A percentile compares a stretch with the other conserved stretches of the same genome.
These are phyloP conservation scores for Trichoderma koningii DNA, from an alignment of 2,329 filamentous ascomycete genomes.

Conservation along the genomic window DNA sequence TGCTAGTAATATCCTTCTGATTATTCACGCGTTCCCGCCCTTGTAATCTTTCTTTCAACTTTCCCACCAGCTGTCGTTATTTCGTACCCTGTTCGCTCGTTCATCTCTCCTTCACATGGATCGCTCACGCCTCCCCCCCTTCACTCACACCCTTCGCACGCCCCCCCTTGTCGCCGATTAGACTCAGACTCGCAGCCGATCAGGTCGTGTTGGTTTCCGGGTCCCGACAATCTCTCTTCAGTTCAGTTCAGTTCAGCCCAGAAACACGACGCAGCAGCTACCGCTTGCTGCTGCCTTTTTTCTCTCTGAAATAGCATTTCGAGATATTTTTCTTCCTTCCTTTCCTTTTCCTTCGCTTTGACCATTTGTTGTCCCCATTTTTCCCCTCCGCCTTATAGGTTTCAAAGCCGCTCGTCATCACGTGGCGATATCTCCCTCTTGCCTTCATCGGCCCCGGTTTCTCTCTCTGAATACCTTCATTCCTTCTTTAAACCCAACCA, in stretches of 20 bases:
- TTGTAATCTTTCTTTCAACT: background rate
- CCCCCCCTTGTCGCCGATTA: slow-evolving; percentile 26
- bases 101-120: slow-evolving; percentile 2
- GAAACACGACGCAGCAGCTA: slow-evolving; percentile 1
- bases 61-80: slow-evolving; percentile 17
- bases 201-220: slow-evolving; percentile 22
- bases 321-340: background rate
- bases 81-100: slow-evolving; percentile 5
- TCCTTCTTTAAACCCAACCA: background rate
- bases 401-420: slow-evolving; percentile 11
- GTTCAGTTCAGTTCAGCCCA: slow-evolving; percentile 8
- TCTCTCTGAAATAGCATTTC: slow-evolving; percentile 2
- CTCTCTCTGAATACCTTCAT: slow-evolving; percentile 1
- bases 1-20: slow-evolving; percentile 16
- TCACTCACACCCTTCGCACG: background rate
- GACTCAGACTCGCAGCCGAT: slow-evolving; percentile 27
- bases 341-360: background rate
- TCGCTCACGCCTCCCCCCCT: too few species aligned
- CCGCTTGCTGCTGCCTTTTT: background rate
- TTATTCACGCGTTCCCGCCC: slow-evolving; percentile 19
- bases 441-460: background rate
- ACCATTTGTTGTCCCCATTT: background rate
- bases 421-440: background rate
- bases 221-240: slow-evolving; percentile 26
- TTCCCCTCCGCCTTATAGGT: background rate